Conservation (phyloP, 768 basidiomycete species). For the Lactarius vividus region DNA sequence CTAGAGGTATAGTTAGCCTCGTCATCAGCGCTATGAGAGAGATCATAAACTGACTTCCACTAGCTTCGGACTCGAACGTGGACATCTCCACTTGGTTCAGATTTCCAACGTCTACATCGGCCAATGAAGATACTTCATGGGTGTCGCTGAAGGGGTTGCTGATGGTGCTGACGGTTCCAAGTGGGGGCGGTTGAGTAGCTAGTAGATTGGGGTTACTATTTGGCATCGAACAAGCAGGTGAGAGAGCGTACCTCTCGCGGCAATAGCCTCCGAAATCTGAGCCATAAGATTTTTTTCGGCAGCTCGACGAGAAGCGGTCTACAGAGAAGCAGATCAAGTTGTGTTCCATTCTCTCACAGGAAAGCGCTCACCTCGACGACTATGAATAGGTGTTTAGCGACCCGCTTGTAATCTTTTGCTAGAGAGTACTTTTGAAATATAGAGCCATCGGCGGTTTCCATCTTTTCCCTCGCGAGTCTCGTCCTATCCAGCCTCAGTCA, state of each 20-base stretch:
- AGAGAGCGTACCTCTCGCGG: background rate
- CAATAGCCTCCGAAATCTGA: background rate
- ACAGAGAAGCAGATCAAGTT: background rate
- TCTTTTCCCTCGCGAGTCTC: rapidly evolving
- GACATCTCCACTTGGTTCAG: conserved; percentile 2
- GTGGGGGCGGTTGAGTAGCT: background rate
- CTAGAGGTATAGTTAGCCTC: background rate
- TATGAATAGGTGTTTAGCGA: background rate
- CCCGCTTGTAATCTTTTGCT: background rate
- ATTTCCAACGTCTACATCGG: background rate
- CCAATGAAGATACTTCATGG: background rate
- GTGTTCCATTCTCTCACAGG: background rate
- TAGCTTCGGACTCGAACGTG: background rate
- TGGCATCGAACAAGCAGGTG: background rate
- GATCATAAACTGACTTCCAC: background rate
- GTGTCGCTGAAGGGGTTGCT: conserved; percentile 3
- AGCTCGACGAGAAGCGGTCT: background rate
- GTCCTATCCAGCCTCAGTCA: background rate
- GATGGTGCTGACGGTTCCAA: background rate
- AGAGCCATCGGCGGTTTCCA: background rate
- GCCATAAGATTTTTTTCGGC: background rate
- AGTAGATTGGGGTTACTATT: background rate
- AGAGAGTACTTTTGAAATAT: background rate
- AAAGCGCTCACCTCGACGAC: background rate
- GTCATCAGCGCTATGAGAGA: background rate